Evolutionary conservation across 2,329 filamentous ascomycete genomes (phyloP).

Genomic region (Aspergillus bombycis): DNA sequence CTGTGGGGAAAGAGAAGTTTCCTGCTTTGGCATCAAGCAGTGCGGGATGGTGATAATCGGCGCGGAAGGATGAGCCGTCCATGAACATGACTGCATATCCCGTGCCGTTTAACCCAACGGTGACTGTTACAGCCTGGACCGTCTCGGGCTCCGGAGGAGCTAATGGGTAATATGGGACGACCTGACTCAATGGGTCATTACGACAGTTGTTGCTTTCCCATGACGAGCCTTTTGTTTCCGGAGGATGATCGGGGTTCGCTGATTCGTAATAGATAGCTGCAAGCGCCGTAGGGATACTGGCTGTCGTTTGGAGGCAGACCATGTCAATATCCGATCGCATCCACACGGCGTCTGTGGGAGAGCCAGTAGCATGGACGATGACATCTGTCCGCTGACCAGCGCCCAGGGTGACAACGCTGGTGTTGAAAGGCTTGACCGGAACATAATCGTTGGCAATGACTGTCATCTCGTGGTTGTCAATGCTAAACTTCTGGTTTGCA

Average conservation of each 20-base stretch:
- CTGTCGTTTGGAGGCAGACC: conserved; percentile 7
- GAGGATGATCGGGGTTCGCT: no score
- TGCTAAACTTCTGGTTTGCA: conserved; percentile 34
- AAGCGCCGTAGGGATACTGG: not conserved
- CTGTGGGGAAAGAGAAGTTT: not conserved
- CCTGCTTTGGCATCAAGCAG: not conserved
- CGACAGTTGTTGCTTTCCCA: conserved; percentile 6
- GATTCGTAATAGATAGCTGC: not conserved
- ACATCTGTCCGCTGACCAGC: conserved; percentile 57
- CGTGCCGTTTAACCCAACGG: not conserved
- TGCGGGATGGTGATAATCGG: conserved; percentile 1
- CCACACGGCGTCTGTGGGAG: conserved; percentile 21
- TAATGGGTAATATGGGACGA: not conserved
- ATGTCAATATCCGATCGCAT: conserved; percentile 7
- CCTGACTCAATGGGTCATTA: not conserved
- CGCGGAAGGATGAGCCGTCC: conserved; percentile 4
- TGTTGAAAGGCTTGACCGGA: conserved; percentile 64
- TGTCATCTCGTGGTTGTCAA: conserved; percentile 65
- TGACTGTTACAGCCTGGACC: not conserved
- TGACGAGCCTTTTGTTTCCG: no score
- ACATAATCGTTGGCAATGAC: conserved; percentile 69
- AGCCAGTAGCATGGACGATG: conserved; percentile 30
- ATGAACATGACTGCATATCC: not conserved
- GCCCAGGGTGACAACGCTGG: conserved; percentile 62
- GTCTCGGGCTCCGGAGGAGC: not conserved